Evolutionary conservation across 495 filamentous ascomycete species (phyloP).

Genomic region (Talaromyces stipitatus): DNA sequence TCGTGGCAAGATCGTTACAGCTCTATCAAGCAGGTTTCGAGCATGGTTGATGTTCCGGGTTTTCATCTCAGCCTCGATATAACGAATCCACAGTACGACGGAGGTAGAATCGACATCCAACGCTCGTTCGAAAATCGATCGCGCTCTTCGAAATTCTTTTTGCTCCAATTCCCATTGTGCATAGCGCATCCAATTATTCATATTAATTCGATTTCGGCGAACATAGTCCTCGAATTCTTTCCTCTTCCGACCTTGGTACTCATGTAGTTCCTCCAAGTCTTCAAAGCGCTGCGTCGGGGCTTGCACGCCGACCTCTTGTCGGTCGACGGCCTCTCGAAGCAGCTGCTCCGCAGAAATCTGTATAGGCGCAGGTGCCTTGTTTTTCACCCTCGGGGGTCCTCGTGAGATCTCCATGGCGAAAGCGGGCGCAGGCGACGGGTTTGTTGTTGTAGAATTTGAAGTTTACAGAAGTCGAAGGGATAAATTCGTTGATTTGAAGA

Average conservation of each 20-base stretch:
- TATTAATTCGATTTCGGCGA: constrained; percentile 85
- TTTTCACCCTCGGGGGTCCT: constrained; percentile 93
- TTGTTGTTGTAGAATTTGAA: background rate
- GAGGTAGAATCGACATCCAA: constrained; percentile 85
- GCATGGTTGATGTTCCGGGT: constrained; percentile 96
- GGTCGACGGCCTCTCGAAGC: constrained; percentile 94
- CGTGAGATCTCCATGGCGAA: constrained; percentile 80
- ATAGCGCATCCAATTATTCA: constrained; percentile 99
- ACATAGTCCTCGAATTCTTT: constrained; percentile 99
- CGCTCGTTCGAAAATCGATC: constrained; percentile 94
- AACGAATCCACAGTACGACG: constrained; percentile 78
- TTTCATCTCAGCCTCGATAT: constrained; percentile 96
- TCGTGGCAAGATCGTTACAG: constrained; percentile 87
- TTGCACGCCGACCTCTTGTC: constrained; percentile 82
- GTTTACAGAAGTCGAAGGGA: background rate
- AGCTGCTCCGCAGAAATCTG: constrained; percentile 97
- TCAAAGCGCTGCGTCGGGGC: constrained; percentile 91
- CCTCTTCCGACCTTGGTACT: constrained; percentile 90
- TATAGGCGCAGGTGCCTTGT: constrained; percentile 83
- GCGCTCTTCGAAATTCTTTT: constrained; percentile 92
- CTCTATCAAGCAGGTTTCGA: constrained; percentile 86
- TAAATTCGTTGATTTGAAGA: background rate
- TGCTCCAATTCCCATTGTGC: constrained; percentile 96
- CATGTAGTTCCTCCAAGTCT: constrained; percentile 95
- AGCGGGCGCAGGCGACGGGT: background rate